Evolutionary conservation across 169 alveolate species (phyloP).

Genomic region (Plasmodium cynomolgi): DNA sequence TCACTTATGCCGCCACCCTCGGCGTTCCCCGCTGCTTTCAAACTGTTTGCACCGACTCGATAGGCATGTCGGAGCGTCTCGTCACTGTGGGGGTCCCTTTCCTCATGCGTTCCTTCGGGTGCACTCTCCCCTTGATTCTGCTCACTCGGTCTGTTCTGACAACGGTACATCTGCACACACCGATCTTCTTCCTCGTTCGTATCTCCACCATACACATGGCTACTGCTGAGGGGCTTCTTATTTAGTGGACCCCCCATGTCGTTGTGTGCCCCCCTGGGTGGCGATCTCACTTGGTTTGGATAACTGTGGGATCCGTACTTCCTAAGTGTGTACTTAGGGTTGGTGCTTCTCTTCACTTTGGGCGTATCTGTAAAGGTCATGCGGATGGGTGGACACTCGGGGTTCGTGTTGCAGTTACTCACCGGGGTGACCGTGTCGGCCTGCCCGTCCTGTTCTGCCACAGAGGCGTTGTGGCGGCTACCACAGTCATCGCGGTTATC

Average conservation of each 20-base stretch:
- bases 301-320: constrained; percentile 13
- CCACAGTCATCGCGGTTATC: background rate
- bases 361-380: background rate
- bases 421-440: background rate
- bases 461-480: background rate
- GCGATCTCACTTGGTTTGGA: background rate
- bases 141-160: background rate
- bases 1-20: background rate
- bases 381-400: background rate
- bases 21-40: background rate
- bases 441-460: background rate
- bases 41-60: background rate
- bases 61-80: background rate
- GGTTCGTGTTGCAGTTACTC: background rate
- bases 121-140: background rate
- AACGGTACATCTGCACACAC: background rate
- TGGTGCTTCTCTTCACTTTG: background rate
- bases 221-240: constrained; percentile 13
- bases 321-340: constrained; percentile 6
- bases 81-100: background rate
- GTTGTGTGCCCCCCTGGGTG: background rate
- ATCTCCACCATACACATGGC: background rate
- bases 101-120: background rate
- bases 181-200: background rate
- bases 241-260: background rate